phyloP scores from a whole-genome alignment of 1,139 yeast species.

The Scheffersomyces illinoinensis region DNA sequence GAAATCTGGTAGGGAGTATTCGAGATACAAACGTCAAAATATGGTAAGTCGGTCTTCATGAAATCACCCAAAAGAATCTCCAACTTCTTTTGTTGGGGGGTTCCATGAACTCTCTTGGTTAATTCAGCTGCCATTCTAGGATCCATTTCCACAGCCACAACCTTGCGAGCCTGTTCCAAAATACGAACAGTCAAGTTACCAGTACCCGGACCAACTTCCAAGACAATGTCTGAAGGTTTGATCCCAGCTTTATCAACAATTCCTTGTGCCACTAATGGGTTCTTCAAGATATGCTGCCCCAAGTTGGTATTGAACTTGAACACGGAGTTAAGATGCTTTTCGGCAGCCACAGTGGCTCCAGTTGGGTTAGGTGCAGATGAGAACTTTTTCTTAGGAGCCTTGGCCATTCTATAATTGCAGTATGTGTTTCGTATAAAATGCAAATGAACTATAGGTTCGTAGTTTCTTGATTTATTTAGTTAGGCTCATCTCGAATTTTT shows the following conservation, averaged over 20 bases:
- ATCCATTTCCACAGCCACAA: constrained; percentile 96
- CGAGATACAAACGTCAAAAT: constrained; percentile 93
- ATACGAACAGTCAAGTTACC: constrained; percentile 95
- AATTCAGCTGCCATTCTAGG: constrained; percentile 99
- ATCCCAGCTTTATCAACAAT: constrained; percentile 95
- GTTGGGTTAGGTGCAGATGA: constrained; percentile 41
- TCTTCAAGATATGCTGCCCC: constrained; percentile 96
- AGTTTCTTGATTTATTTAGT: background rate
- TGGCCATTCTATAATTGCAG: constrained; percentile 40
- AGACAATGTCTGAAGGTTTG: constrained; percentile 86
- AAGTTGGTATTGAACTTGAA: constrained; percentile 95
- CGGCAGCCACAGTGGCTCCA: constrained; percentile 59
- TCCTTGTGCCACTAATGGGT: constrained; percentile 96
- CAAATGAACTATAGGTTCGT: background rate
- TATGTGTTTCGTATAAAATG: too few relatives aligned
- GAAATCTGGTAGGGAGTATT: constrained; percentile 98
- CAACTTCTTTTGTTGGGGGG: constrained; percentile 85
- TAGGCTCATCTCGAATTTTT: background rate
- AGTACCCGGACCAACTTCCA: constrained; percentile 99
- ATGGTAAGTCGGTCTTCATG: constrained; percentile 93
- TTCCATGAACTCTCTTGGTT: constrained; percentile 96
- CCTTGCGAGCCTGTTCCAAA: constrained; percentile 86
- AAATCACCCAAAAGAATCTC: constrained; percentile 94
- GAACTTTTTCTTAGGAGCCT: constrained; percentile 56
- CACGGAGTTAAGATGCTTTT: constrained; percentile 74